phyloP scores from a whole-genome alignment of 1,139 yeast genomes.

The Yamadazyma dushanensis region DNA sequence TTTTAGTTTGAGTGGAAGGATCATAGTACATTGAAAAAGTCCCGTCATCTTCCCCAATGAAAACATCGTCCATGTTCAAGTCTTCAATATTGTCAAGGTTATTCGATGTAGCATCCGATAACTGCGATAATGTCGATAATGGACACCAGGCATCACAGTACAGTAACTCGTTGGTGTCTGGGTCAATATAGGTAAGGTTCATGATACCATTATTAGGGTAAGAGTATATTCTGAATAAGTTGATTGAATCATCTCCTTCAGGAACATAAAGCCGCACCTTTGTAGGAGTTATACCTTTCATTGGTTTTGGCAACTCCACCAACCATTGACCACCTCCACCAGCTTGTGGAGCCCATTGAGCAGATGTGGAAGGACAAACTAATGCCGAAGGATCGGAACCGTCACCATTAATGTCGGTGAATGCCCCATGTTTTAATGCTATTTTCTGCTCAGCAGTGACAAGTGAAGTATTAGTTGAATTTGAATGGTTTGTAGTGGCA shows the following conservation, averaged over 20 bases:
- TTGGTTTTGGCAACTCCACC: constrained; percentile 57
- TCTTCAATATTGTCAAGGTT: constrained; percentile 24
- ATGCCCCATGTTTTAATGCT: constrained; percentile 60
- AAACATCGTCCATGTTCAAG: constrained; percentile 25
- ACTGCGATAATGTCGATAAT: constrained; percentile 34
- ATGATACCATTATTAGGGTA: constrained; percentile 85
- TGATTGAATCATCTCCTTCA: constrained; percentile 51
- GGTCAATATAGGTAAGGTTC: constrained; percentile 87
- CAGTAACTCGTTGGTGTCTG: constrained; percentile 52
- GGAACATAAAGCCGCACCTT: constrained; percentile 74
- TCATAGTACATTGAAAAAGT: constrained; percentile 39
- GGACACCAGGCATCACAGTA: constrained; percentile 93
- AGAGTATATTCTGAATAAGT: constrained; percentile 70
- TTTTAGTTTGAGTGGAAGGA: constrained; percentile 42
- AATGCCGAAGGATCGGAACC: constrained; percentile 38
- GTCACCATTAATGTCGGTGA: constrained; percentile 54
- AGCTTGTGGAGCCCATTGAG: constrained; percentile 57
- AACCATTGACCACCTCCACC: constrained; percentile 67
- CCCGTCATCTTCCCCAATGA: constrained; percentile 36
- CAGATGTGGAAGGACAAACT: constrained; percentile 56
- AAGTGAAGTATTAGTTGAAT: constrained; percentile 34
- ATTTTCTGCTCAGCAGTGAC: constrained; percentile 66
- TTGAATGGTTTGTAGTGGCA: constrained; percentile 25
- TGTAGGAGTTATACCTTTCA: constrained; percentile 61
- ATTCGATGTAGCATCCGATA: constrained; percentile 23